phyloP scores from a whole-genome alignment of 2,329 filamentous ascomycete species.

The Magnaporthiopsis incrustans region DNA sequence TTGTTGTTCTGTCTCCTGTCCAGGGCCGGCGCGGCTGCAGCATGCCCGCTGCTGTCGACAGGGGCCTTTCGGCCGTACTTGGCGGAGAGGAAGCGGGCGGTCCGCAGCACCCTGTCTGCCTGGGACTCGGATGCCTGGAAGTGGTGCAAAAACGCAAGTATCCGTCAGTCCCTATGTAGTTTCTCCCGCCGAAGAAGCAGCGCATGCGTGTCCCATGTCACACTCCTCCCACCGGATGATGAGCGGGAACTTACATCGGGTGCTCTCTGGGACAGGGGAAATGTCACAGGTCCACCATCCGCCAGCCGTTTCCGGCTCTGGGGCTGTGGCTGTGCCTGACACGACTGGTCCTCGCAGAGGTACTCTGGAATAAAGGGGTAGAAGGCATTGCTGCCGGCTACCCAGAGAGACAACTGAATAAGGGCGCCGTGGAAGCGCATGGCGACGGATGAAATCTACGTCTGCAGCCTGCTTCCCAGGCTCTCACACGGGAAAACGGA shows the following conservation, averaged over 20 bases:
- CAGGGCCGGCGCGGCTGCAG: slow-evolving; percentile 12
- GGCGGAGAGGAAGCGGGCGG: slow-evolving; percentile 2
- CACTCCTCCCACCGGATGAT: not conserved
- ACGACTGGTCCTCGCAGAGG: slow-evolving; percentile 18
- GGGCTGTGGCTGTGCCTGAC: slow-evolving; percentile 13
- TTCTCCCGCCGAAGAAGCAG: not conserved
- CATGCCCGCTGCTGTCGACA: not conserved
- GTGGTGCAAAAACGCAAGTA: not conserved
- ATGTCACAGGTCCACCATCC: slow-evolving; percentile 22
- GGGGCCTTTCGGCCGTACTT: slow-evolving; percentile 1
- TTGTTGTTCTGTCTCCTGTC: slow-evolving; percentile 38
- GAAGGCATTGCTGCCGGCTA: slow-evolving; percentile 37
- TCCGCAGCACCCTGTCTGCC: not conserved
- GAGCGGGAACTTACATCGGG: slow-evolving; percentile 23
- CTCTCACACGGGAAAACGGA: not conserved
- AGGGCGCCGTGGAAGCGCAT: slow-evolving; percentile 34
- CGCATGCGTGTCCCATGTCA: not conserved
- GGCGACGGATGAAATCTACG: slow-evolving; percentile 12
- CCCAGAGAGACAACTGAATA: slow-evolving; percentile 40
- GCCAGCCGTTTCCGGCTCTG: slow-evolving; percentile 11
- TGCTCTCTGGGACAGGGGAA: slow-evolving; percentile 32
- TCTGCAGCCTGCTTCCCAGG: not conserved
- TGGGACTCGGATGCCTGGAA: slow-evolving; percentile 2
- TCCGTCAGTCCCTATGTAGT: not conserved
- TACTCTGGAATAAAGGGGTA: slow-evolving; percentile 32